Conservation (phyloP, 257 asterid species). For the Prunella vulgaris region DNA sequence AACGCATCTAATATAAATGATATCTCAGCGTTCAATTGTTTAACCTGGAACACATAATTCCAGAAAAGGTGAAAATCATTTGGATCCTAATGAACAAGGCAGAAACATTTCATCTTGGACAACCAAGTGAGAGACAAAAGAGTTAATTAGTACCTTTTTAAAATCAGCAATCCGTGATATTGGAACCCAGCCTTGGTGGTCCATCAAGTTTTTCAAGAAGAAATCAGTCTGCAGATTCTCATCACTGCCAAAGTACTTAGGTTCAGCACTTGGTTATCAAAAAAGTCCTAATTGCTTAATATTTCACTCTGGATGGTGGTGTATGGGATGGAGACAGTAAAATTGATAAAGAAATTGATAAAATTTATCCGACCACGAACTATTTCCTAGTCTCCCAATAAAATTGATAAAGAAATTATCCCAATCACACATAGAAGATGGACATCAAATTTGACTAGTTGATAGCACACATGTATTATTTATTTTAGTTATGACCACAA, state of each 20-base stretch:
- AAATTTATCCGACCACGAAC: not conserved
- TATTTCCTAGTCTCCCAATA: not conserved
- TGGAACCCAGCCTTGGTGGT: slow-evolving; percentile 87
- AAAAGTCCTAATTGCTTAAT: not conserved
- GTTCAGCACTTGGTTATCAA: slow-evolving; percentile 8
- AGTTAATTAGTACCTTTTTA: slow-evolving; percentile 52
- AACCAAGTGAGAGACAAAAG: not conserved
- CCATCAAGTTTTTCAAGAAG: slow-evolving; percentile 83
- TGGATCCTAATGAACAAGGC: slow-evolving; percentile 1
- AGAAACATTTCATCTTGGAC: slow-evolving; percentile 15
- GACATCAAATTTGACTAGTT: not conserved
- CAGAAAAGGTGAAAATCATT: not conserved
- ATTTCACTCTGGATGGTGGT: too few relatives aligned
- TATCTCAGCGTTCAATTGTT: slow-evolving; percentile 60
- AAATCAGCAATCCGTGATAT: slow-evolving; percentile 66
- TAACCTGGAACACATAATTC: slow-evolving; percentile 53
- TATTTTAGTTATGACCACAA: not conserved
- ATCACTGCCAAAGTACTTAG: slow-evolving; percentile 50
- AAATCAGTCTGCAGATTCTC: slow-evolving; percentile 67
- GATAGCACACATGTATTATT: not conserved
- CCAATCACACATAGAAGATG: not conserved
- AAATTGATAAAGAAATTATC: not conserved
- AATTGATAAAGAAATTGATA: too few relatives aligned
- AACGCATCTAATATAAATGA: slow-evolving; percentile 70
- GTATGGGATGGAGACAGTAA: too few relatives aligned